Base-by-base conservation (phyloP, 345 rosid genomes). In the Gynandropsis gynandra region DNA sequence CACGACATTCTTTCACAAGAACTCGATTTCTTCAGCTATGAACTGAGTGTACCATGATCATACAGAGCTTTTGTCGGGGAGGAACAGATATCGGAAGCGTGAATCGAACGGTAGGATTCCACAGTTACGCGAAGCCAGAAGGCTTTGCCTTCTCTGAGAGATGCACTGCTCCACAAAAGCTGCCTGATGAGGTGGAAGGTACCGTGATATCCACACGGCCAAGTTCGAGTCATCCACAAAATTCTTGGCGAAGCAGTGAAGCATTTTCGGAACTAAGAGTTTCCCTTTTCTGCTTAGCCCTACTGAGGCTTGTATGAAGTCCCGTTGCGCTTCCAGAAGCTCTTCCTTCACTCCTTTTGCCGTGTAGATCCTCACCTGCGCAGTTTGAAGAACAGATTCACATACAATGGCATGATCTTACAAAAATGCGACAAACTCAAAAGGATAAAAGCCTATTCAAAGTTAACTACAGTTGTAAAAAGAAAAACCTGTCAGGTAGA, bases 241-340 rank as follows among this genome's bases (percentile, higher is more conserved):
- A 65, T 76, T 69, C 72, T 81, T 89, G 14, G 93, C 77, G 33
- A 72, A 89, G 66, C 97, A 79, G 45, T 85, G 93, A 44, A 85
- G 73, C 87, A 89, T 65, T 70, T 85, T 85, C 10, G 97, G 97
- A 61, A 89, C 80, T 65, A 89, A 62, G 48, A 89, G 72, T 74
- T 78, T 85, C 68, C 95, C 97, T 66, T 78, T 85, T 75, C 69
- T 83, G 82, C 95, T 83, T 37, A 89, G 74, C 47, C 97, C 97
- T 13, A 82, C 89, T 0, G 89, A 80, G 38, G 89, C 95, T 54
- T 82, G 76, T 20, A 85, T 74, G 61, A 76, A 89, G 54, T 85
- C 95, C 32, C 77, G 74, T 49, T 80, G 92, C 13, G 93, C 95
- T 66, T 82, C 87, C 60, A 63, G 72, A 16, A 89, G 80, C 78